Conservation (phyloP, 2,329 filamentous ascomycete species). For the Colletotrichum eremochloae region DNA sequence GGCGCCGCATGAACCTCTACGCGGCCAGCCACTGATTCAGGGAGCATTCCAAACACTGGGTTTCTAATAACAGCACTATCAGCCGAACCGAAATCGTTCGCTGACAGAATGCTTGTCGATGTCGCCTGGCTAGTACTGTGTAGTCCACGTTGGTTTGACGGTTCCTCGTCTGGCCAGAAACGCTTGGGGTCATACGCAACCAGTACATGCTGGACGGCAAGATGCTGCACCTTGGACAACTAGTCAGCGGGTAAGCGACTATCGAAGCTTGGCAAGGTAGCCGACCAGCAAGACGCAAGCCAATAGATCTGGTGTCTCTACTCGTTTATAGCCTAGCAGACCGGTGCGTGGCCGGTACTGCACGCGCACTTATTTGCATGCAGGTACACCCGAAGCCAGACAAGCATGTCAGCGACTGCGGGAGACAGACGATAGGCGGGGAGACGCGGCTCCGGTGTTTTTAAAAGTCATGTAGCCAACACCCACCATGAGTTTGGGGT, state of each 20-base stretch:
- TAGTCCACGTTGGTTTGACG: background rate
- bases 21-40: slow-evolving; percentile 31
- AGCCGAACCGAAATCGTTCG: slow-evolving; percentile 20
- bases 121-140: background rate
- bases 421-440: background rate
- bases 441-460: background rate
- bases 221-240: background rate
- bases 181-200: background rate
- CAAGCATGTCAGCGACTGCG: background rate
- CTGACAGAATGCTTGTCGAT: slow-evolving; percentile 20
- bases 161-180: background rate
- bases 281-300: background rate
- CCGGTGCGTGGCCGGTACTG: background rate
- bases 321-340: background rate
- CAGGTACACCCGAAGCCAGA: slow-evolving; percentile 4
- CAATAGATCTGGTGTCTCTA: background rate
- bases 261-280: background rate
- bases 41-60: slow-evolving; percentile 28
- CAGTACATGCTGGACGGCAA: background rate
- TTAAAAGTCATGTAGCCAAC: slow-evolving; percentile 11
- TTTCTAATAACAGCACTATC: slow-evolving; percentile 37
- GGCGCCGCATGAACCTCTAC: slow-evolving; percentile 34
- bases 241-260: background rate
- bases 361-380: background rate
- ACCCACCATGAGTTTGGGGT: slow-evolving; percentile 12